These are phyloP conservation scores for Acaromyces ingoldii DNA, from an alignment of 1,284 basidiomycete genomes.

Conservation along the genomic window DNA sequence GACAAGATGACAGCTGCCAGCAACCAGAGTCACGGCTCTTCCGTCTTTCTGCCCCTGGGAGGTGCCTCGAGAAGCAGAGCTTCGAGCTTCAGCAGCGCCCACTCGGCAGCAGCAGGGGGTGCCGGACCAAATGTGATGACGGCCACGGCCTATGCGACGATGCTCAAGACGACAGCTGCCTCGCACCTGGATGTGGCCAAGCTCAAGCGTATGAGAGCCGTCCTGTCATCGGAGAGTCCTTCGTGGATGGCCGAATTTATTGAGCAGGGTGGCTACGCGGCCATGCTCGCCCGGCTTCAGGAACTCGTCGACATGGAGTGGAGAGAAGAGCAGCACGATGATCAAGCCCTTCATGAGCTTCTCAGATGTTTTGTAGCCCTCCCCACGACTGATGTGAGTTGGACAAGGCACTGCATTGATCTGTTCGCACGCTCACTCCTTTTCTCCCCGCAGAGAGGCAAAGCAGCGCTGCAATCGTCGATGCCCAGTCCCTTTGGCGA, in stretches of 20 bases:
- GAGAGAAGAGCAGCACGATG: slow-evolving; percentile 97
- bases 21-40: too few species aligned
- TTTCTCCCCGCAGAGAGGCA: slow-evolving; percentile 28
- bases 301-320: slow-evolving; percentile 93
- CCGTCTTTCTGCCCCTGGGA: background rate
- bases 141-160: slow-evolving; percentile 29
- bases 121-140: too few species aligned
- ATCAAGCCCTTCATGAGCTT: slow-evolving; percentile 85
- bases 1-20: background rate
- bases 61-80: background rate
- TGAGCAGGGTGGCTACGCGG: slow-evolving; percentile 71
- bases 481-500: slow-evolving; percentile 81
- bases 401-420: too few species aligned
- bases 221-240: slow-evolving; percentile 37
- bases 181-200: slow-evolving; percentile 8
- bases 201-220: slow-evolving; percentile 40
- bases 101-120: slow-evolving; percentile 10
- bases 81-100: slow-evolving; percentile 11
- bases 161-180: slow-evolving; percentile 31
- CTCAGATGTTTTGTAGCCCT: slow-evolving; percentile 90
- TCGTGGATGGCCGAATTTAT: slow-evolving; percentile 91
- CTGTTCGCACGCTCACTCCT: background rate
- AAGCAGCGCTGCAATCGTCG: slow-evolving; percentile 67
- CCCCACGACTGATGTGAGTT: slow-evolving; percentile 70
- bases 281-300: slow-evolving; percentile 75